A percentile compares a stretch with the other conserved stretches of the same genome.
Evolutionary conservation across 2,329 filamentous ascomycete species (phyloP).

Genomic region (Calonectria fujianensis): DNA sequence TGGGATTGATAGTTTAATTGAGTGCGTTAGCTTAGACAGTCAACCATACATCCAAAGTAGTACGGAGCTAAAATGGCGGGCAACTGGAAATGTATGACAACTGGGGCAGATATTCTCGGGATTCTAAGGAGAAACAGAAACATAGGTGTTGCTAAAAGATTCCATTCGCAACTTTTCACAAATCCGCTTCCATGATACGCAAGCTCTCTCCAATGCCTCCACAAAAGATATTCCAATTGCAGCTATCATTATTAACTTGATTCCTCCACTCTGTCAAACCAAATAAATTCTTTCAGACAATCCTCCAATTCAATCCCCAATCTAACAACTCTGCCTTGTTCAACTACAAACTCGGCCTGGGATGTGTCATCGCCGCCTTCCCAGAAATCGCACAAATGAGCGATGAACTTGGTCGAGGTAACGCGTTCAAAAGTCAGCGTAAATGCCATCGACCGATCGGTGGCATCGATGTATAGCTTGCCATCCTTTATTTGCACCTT

Average conservation of each 20-base stretch:
- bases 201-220: not conserved
- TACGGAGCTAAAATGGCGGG: too few relatives aligned
- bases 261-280: constrained; percentile 45
- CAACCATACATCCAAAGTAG: too few relatives aligned
- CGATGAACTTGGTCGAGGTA: constrained; percentile 47
- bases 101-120: too few relatives aligned
- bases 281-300: constrained; percentile 43
- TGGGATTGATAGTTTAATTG: too few relatives aligned
- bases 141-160: not conserved
- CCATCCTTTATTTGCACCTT: constrained; percentile 45
- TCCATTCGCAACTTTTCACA: too few relatives aligned
- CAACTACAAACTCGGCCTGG: constrained; percentile 46
- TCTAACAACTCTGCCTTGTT: constrained; percentile 30
- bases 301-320: constrained; percentile 50
- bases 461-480: constrained; percentile 52
- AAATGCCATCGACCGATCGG: constrained; percentile 55
- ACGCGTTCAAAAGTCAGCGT: constrained; percentile 49
- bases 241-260: not conserved
- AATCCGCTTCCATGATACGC: not conserved
- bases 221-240: not conserved
- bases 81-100: not conserved
- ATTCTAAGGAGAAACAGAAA: not conserved
- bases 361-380: constrained; percentile 42
- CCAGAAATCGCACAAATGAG: constrained; percentile 44
- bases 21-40: too few relatives aligned